Conservation (phyloP, 495 filamentous ascomycete genomes). For the Pseudoneurospora amorphoporcata region DNA sequence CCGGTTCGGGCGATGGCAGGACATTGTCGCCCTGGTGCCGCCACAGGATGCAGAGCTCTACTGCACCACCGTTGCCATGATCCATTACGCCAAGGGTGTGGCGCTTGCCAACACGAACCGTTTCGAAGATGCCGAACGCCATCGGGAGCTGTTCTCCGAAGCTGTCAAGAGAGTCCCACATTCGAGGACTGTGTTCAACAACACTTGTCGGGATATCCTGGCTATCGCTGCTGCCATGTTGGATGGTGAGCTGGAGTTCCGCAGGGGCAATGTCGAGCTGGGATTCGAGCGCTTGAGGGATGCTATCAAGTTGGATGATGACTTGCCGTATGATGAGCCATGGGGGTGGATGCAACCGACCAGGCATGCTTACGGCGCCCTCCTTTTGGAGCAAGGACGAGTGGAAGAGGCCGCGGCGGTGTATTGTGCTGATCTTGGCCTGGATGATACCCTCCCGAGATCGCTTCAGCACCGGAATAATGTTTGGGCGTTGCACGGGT, state of each 20-base stretch:
- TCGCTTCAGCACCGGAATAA: conserved; percentile 54
- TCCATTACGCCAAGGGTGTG: conserved; percentile 54
- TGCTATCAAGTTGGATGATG: conserved; percentile 45
- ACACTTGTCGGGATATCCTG: conserved; percentile 50
- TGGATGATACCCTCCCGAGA: conserved; percentile 43
- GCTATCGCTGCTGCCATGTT: conserved; percentile 51
- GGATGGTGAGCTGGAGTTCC: conserved; percentile 59
- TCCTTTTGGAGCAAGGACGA: conserved; percentile 50
- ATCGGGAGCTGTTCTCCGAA: conserved; percentile 35
- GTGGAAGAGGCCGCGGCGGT: conserved; percentile 43
- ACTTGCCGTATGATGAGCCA: conserved; percentile 54
- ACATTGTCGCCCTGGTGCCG: conserved; percentile 39
- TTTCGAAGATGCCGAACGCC: conserved; percentile 35
- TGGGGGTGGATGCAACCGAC: conserved; percentile 65
- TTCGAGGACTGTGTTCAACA: conserved; percentile 55
- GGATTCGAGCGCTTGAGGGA: conserved; percentile 45
- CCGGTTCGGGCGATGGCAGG: conserved; percentile 57
- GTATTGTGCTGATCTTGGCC: conserved; percentile 53
- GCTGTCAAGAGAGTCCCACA: conserved; percentile 36
- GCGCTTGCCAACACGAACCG: conserved; percentile 46
- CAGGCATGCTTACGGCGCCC: conserved; percentile 53
- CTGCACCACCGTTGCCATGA: conserved; percentile 52
- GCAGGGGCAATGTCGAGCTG: conserved; percentile 39
- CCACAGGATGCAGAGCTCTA: conserved; percentile 46
- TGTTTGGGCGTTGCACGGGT: conserved; percentile 58